Base-by-base conservation (phyloP, 1,139 yeast species). In the Yamadazyma siamensis region DNA sequence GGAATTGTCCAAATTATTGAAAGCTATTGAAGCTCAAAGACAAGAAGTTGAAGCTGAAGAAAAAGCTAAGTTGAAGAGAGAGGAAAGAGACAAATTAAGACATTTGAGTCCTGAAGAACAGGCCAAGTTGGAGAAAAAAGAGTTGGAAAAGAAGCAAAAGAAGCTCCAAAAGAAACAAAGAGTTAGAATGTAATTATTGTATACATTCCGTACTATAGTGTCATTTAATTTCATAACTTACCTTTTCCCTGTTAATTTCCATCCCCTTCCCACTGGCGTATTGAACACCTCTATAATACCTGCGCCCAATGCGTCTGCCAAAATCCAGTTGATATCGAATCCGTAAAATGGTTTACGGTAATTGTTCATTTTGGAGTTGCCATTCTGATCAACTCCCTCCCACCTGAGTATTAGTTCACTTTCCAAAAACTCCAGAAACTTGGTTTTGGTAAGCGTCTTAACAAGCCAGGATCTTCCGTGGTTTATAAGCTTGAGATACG, bases 81-180 rank as follows among this genome's bases (percentile, higher is more conserved):
- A 74, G 51, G 72, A 77, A 49, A 67, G 70, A 42, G 77, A 78
- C 47, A 64, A 69, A 40, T 54, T 71, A 51, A 66, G 80, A 49
- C 66, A 68, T 40, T 58, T 81, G 52, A 69, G 80, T 27, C 76
- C 85, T 40, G 88, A 81, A 53, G 86, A 80, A 50, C 85, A 78
- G 56, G 78, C 79, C 47, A 86, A 81, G 61, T 59, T 74, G 34
- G 94, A 84, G 48, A 82, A 77, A 63, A 86, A 80, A 64, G 71
- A 69, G 21, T 41, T 48, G 33, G 71, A 64, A 39, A 64, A 57
- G 55, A 65, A 52, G 49, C 68, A 62, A 41, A 66, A 61, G 50
- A 66, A 65, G 47, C 50, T 54, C 41, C 64, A 55, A 46, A 67
- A 52, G 53, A 67, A 65, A 49, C 67, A 61, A 47, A 65, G 54